Conservation (phyloP, 305 asterid genomes). For the Galium porrigens region DNA sequence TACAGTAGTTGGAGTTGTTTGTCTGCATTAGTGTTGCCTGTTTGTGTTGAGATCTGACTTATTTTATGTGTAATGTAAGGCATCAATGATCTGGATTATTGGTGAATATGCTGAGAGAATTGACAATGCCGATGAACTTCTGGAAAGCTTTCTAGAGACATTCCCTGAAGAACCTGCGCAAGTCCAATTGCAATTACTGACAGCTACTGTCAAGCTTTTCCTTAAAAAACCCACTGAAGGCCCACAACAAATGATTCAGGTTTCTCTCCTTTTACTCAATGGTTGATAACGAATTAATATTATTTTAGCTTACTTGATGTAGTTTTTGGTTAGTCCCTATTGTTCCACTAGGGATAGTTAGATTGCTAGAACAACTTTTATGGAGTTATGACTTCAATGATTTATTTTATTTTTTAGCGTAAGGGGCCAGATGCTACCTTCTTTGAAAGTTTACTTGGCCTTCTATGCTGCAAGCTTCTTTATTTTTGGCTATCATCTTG, state of each 20-base stretch:
- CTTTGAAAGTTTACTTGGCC: background rate
- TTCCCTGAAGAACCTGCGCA: constrained; percentile 99
- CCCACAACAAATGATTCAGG: constrained; percentile 99
- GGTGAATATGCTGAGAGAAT: constrained; percentile 99
- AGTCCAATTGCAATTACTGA: constrained; percentile 87
- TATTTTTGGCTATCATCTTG: background rate
- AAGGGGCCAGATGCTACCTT: background rate
- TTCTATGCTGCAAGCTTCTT: background rate
- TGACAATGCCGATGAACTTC: constrained; percentile 99
- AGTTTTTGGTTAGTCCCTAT: background rate
- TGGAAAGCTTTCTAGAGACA: constrained; percentile 93
- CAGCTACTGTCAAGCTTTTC: constrained; percentile 96
- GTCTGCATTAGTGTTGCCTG: background rate
- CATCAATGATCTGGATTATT: constrained; percentile 99
- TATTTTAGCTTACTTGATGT: background rate
- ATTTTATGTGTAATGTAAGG: constrained; percentile 35
- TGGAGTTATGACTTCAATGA: background rate
- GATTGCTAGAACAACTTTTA: background rate
- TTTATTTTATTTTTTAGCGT: background rate
- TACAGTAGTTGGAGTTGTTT: background rate
- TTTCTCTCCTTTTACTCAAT: constrained; percentile 13
- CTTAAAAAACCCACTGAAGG: constrained; percentile 99
- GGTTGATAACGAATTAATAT: background rate
- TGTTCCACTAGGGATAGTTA: background rate
- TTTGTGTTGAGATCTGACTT: constrained; percentile 15